These are phyloP conservation scores for Pestalotiopsis sp. DNA, from an alignment of 2,329 filamentous ascomycete genomes.

Conservation along the genomic window DNA sequence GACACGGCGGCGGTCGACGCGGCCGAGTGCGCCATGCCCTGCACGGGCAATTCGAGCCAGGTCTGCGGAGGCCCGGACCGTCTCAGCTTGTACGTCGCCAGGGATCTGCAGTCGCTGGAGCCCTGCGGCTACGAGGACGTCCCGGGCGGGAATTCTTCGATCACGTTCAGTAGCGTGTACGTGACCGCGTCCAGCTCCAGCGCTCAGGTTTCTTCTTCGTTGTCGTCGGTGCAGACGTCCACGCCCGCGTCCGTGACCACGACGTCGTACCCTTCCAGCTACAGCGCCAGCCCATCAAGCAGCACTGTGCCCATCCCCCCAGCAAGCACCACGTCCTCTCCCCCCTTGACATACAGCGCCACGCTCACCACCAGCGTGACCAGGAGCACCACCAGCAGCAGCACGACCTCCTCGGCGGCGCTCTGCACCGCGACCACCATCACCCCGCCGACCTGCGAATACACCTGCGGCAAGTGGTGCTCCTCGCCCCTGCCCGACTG, in stretches of 20 bases:
- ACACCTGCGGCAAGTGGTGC: conserved; percentile 53
- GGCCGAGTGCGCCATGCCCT: conserved; percentile 51
- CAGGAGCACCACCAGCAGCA: conserved; percentile 13
- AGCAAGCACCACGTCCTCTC: not conserved
- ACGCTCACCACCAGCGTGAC: not conserved
- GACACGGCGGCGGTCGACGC: conserved; percentile 38
- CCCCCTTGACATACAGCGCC: not conserved
- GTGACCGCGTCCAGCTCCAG: not conserved
- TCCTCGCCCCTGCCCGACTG: conserved; percentile 49
- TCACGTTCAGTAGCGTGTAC: conserved; percentile 22
- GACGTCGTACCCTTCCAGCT: not conserved
- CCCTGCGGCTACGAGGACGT: conserved; percentile 43
- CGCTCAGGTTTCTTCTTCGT: not conserved
- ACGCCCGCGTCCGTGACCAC: not conserved
- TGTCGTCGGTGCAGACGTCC: not conserved
- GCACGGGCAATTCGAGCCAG: conserved; percentile 47
- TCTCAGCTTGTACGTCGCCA: conserved; percentile 49
- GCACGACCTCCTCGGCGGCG: conserved; percentile 38
- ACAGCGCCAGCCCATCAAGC: not conserved
- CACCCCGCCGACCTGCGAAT: conserved; percentile 53
- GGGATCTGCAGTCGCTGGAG: conserved; percentile 51
- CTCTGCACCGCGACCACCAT: conserved; percentile 51
- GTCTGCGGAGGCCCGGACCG: conserved; percentile 46
- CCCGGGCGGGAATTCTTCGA: conserved; percentile 18
- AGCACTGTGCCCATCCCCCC: not conserved